A percentile compares a stretch with the other conserved stretches of the same genome.
Conservation (phyloP, 2,329 filamentous ascomycete genomes). For the Colletotrichum musicola region DNA sequence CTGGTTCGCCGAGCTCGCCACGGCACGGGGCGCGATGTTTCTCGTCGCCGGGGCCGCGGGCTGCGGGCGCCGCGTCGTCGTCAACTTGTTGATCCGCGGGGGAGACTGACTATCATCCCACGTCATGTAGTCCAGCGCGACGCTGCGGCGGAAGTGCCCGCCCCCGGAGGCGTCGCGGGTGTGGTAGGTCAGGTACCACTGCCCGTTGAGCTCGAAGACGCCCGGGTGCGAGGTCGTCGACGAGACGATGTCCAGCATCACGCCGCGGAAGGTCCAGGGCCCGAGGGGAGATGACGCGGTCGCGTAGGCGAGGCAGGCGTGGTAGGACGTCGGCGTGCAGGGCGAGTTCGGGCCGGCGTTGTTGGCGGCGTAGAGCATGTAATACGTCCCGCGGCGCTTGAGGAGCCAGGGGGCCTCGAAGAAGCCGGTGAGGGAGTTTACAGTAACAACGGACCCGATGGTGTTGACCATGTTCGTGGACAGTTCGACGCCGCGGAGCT, state of each 20-base stretch:
- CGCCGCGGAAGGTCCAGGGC: slow-evolving; percentile 50
- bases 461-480: slow-evolving; percentile 52
- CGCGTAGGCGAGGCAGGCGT: slow-evolving; percentile 54
- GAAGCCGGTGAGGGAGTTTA: slow-evolving; percentile 47
- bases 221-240: slow-evolving; percentile 53
- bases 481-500: slow-evolving; percentile 50
- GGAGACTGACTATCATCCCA: slow-evolving; percentile 46
- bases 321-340: slow-evolving; percentile 53
- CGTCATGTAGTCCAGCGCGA: slow-evolving; percentile 30
- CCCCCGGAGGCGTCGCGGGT: slow-evolving; percentile 50
- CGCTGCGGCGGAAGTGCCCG: slow-evolving; percentile 51
- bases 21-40: slow-evolving; percentile 48
- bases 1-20: slow-evolving; percentile 41
- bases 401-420: slow-evolving; percentile 55
- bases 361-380: slow-evolving; percentile 55
- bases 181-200: slow-evolving; percentile 51
- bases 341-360: slow-evolving; percentile 51
- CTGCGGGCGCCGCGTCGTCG: slow-evolving; percentile 45
- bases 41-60: slow-evolving; percentile 44
- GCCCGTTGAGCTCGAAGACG: slow-evolving; percentile 45
- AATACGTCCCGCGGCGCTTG: slow-evolving; percentile 50
- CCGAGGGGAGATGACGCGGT: slow-evolving; percentile 49
- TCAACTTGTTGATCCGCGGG: slow-evolving; percentile 46
- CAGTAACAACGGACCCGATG: slow-evolving; percentile 41
- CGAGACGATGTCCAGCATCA: slow-evolving; percentile 51